Conservation (phyloP, 2,329 filamentous ascomycete species). For the Fusarium caatingaense region DNA sequence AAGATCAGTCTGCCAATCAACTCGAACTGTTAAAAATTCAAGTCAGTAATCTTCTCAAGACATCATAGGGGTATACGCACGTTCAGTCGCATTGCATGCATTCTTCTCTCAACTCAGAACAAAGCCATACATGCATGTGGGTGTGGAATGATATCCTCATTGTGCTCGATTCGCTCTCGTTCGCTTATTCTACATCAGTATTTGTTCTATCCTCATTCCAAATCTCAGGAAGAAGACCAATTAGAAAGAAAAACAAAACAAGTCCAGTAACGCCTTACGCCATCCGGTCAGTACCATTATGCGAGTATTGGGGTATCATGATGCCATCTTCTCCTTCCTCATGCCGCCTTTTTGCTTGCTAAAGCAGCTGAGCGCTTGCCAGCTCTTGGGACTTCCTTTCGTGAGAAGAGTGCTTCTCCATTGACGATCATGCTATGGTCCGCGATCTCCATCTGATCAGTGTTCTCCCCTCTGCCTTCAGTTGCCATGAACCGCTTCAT, state of each 20-base stretch:
- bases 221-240: not conserved
- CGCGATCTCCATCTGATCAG: conserved; percentile 63
- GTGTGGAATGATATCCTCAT: not conserved
- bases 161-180: conserved; percentile 9
- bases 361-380: conserved; percentile 54
- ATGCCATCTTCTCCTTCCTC: conserved; percentile 10
- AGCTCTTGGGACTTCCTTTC: conserved; percentile 64
- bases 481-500: conserved; percentile 66
- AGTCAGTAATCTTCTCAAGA: not conserved
- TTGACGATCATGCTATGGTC: conserved; percentile 75
- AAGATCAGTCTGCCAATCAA: not conserved
- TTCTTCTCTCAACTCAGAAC: not conserved
- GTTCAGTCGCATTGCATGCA: not conserved
- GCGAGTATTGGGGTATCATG: conserved; percentile 30
- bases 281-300: conserved; percentile 18
- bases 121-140: not conserved
- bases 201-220: conserved; percentile 1
- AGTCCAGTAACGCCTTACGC: conserved; percentile 28
- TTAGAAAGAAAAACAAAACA: conserved; percentile 1
- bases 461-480: conserved; percentile 48
- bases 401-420: conserved; percentile 62
- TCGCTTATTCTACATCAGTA: conserved; percentile 17
- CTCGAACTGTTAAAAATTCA: not conserved
- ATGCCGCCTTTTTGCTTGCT: conserved; percentile 39
- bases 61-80: not conserved